phyloP scores from a whole-genome alignment of 2,329 filamentous ascomycete species.

The Cytospora schulzeri region DNA sequence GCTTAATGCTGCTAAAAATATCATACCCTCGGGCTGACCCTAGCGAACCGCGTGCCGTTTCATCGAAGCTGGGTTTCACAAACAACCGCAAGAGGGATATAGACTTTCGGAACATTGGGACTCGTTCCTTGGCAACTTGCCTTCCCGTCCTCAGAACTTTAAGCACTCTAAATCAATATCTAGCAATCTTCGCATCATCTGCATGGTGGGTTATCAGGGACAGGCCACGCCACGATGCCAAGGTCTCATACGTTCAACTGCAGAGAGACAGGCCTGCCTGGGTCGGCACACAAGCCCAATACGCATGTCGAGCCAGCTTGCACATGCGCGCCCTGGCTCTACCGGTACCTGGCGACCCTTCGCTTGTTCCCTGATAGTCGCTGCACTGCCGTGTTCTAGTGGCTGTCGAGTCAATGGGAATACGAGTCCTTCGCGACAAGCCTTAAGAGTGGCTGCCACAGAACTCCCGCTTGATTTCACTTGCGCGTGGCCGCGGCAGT shows the following conservation, averaged over 20 bases:
- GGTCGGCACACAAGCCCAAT: not conserved
- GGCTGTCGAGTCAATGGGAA: slow-evolving; percentile 11
- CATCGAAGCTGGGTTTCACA: slow-evolving; percentile 17
- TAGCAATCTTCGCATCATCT: not conserved
- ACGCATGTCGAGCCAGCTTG: slow-evolving; percentile 1
- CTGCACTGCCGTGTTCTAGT: slow-evolving; percentile 20
- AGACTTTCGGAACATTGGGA: slow-evolving; percentile 12
- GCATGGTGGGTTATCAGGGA: not conserved
- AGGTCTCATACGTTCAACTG: not conserved
- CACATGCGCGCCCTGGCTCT: not conserved
- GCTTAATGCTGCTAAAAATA: slow-evolving; percentile 24
- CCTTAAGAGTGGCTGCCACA: not conserved
- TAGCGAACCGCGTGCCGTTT: slow-evolving; percentile 12
- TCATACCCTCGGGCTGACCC: slow-evolving; percentile 6
- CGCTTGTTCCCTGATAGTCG: slow-evolving; percentile 6
- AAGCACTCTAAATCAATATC: not conserved
- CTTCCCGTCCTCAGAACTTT: not conserved
- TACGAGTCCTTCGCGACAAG: slow-evolving; percentile 5
- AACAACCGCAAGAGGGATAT: slow-evolving; percentile 8
- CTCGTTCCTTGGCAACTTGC: slow-evolving; percentile 13
- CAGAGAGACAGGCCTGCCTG: not conserved
- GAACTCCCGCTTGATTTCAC: not conserved
- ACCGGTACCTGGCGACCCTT: not conserved
- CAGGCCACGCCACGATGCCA: not conserved
- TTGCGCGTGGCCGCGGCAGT: not conserved